These are phyloP conservation scores for Leishmania mexicana DNA, from an alignment of 208 protist genomes.

Conservation along the genomic window DNA sequence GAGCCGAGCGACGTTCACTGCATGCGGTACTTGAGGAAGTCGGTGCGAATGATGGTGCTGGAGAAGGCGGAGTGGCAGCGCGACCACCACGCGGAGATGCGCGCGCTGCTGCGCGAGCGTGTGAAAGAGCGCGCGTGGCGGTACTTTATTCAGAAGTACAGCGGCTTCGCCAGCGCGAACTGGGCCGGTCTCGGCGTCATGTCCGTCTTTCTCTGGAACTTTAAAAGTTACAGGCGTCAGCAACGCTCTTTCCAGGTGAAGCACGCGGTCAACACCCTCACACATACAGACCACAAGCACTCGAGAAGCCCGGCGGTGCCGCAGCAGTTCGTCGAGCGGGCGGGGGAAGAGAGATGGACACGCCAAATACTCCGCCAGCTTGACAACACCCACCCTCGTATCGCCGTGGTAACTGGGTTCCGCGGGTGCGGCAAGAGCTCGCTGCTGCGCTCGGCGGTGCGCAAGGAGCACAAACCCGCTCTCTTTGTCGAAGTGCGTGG, in stretches of 20 bases:
- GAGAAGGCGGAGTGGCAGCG: slow-evolving; percentile 78
- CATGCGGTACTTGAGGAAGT: slow-evolving; percentile 58
- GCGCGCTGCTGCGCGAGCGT: slow-evolving; percentile 54
- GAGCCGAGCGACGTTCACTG: slow-evolving; percentile 46
- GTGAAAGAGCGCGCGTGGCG: slow-evolving; percentile 67
- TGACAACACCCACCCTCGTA: slow-evolving; percentile 68
- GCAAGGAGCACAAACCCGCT: slow-evolving; percentile 77
- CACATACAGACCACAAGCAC: slow-evolving; percentile 34
- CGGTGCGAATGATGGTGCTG: slow-evolving; percentile 51
- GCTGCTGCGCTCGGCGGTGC: slow-evolving; percentile 62
- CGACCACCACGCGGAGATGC: slow-evolving; percentile 55
- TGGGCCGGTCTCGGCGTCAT: slow-evolving; percentile 62
- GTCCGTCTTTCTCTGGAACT: slow-evolving; percentile 76
- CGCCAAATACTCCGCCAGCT: slow-evolving; percentile 74
- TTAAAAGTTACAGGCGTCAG: slow-evolving; percentile 60
- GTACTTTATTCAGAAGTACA: slow-evolving; percentile 77
- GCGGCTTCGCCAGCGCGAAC: slow-evolving; percentile 69
- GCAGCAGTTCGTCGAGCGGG: slow-evolving; percentile 48
- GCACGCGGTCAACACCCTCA: slow-evolving; percentile 70
- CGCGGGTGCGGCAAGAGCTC: slow-evolving; percentile 66
- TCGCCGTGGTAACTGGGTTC: slow-evolving; percentile 61
- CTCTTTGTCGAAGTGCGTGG: slow-evolving; percentile 80
- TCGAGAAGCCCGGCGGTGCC: slow-evolving; percentile 15
- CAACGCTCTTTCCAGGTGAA: slow-evolving; percentile 70
- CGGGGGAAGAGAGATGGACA: slow-evolving; percentile 68